Conservation (phyloP, 2,329 filamentous ascomycete genomes). For the Eurotiales sp. region DNA sequence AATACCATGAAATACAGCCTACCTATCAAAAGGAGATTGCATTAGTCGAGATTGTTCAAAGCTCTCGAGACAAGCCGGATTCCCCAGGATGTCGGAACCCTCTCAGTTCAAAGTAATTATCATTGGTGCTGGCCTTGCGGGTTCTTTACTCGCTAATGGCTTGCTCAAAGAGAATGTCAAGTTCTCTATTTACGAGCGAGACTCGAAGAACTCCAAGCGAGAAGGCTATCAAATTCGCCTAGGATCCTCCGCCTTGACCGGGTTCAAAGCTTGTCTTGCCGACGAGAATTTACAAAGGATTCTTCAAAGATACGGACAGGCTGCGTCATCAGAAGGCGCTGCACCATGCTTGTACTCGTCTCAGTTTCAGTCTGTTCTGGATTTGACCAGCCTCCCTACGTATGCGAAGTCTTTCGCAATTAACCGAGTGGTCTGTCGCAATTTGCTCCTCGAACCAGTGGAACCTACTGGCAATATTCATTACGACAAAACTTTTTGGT, state of each 20-base stretch:
- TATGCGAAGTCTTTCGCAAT: not conserved
- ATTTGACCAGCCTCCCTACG: not conserved
- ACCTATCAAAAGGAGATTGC: too few species aligned
- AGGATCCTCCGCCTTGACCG: not conserved
- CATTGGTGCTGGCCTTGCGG: conserved; percentile 15
- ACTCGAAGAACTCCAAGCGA: not conserved
- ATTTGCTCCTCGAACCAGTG: not conserved
- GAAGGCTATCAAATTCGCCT: not conserved
- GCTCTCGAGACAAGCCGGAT: too few species aligned
- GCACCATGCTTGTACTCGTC: not conserved
- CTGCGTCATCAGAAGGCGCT: too few species aligned
- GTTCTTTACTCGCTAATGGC: conserved; percentile 14
- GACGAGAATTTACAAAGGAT: too few species aligned
- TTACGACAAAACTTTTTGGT: not conserved
- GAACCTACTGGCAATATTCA: not conserved
- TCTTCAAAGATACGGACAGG: too few species aligned
- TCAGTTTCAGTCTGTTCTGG: not conserved
- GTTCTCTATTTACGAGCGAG: not conserved
- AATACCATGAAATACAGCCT: too few species aligned
- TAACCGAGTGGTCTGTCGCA: not conserved
- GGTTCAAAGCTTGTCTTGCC: not conserved
- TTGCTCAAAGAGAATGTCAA: conserved; percentile 14
- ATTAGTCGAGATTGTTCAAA: too few species aligned
- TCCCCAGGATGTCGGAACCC: too few species aligned
- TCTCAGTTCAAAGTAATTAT: conserved; percentile 15